These are phyloP conservation scores for Colletotrichum siamense DNA, from an alignment of 2,329 filamentous ascomycete species.

Conservation along the genomic window DNA sequence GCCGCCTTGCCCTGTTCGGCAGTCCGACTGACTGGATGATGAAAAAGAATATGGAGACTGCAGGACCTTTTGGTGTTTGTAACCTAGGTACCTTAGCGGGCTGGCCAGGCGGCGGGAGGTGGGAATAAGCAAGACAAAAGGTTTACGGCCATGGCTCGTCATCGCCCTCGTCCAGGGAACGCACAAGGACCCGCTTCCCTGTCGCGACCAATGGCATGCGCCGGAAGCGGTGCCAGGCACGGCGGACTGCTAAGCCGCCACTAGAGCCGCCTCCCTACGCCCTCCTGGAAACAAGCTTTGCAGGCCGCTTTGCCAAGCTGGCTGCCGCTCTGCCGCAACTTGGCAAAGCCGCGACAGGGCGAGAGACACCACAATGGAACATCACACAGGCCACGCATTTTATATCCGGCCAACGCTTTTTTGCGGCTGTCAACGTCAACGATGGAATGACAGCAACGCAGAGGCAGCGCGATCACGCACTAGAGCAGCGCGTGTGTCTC, in stretches of 20 bases:
- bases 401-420: neutral
- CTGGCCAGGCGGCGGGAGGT: neutral
- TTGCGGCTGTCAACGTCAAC: neutral
- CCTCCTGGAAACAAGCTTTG: conserved; percentile 13
- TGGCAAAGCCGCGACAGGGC: neutral
- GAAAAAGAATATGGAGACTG: neutral
- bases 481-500: neutral
- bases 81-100: neutral
- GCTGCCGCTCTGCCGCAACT: conserved; percentile 16
- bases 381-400: neutral
- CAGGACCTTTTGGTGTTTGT: neutral
- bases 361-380: neutral
- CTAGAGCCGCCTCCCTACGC: neutral
- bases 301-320: conserved; percentile 4
- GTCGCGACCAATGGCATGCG: neutral
- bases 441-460: neutral
- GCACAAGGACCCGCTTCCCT: neutral
- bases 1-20: conserved; percentile 4
- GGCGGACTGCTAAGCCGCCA: neutral
- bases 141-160: neutral
- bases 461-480: neutral
- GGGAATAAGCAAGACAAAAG: neutral
- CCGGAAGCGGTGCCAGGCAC: neutral
- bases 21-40: neutral
- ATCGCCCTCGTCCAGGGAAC: neutral